Base-by-base conservation (phyloP, 2,329 filamentous ascomycete genomes). In the Aspergillus piperis region DNA sequence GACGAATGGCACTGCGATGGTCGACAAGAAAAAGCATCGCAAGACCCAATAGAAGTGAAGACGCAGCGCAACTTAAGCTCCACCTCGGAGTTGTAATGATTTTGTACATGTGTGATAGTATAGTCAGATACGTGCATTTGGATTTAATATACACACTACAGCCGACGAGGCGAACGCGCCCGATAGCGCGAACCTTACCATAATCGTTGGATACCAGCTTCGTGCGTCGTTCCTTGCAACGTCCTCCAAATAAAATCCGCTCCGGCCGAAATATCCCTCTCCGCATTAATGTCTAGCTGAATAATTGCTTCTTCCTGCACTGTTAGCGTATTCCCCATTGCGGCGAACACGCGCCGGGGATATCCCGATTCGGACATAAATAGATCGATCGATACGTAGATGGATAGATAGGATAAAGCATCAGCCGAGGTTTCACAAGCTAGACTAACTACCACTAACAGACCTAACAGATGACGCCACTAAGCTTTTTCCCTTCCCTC, bases 91-190 rank as follows among this genome's bases (percentile, higher is more conserved):
- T 38, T 38, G 23, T 36, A 39, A 57, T 38, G 19, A 48, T 30
- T n/a, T 42, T 60, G 54, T 62, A 62, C 32, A 60, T 62, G 57
- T 60, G 51, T 58, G 36, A 58, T 36, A 36, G 32, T 49, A 60
- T 58, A 60, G 38, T 58, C 60, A 62, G 54, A 60, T 60, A 58
- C 42, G 50, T 44, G 38, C 25, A 50, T 30, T 30, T 30, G 25
- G 25, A 17, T n/a, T 36, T 32, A 50, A 50, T 50, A 50, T 50
- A 50, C 23, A 21, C n/a, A n/a, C n/a, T 15, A 38, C 27, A 52
- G 8, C 49, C 21, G 56, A 44, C 13, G 49, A 53, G 51, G 47
- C 23, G 44, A 30, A 25, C 11, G 21, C 11, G 21, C 44, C 41
- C 17, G 36, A 47, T 47, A 23, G 42, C 36, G 21, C 42, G 53